A percentile compares a stretch with the other conserved stretches of the same genome.
These are phyloP conservation scores for Penicillium oxalicum DNA, from an alignment of 2,329 filamentous ascomycete species.

Conservation along the genomic window DNA sequence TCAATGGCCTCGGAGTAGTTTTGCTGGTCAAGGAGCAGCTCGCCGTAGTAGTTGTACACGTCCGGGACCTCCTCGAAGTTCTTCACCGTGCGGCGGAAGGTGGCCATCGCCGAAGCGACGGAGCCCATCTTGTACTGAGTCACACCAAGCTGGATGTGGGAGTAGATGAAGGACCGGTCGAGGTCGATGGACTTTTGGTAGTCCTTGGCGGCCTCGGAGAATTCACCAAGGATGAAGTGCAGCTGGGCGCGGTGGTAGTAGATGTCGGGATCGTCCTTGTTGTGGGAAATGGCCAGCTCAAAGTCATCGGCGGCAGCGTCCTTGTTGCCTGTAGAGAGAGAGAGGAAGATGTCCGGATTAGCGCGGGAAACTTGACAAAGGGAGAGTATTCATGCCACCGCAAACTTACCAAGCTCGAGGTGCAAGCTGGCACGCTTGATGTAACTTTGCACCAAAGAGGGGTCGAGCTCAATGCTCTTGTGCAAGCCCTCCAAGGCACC, in stretches of 20 bases:
- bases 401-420: slow-evolving; percentile 70
- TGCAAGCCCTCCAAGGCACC: slow-evolving; percentile 79
- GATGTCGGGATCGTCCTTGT: slow-evolving; percentile 87
- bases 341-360: slow-evolving; percentile 18
- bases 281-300: slow-evolving; percentile 73
- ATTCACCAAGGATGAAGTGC: slow-evolving; percentile 95
- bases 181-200: slow-evolving; percentile 99
- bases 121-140: slow-evolving; percentile 99
- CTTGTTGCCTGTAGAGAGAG: slow-evolving; percentile 58
- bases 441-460: slow-evolving; percentile 86
- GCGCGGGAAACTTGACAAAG: no score
- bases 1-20: slow-evolving; percentile 93
- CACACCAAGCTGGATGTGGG: slow-evolving; percentile 96
- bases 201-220: slow-evolving; percentile 89
- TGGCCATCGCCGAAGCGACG: slow-evolving; percentile 95
- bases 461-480: slow-evolving; percentile 87
- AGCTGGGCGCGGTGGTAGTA: slow-evolving; percentile 98
- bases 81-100: slow-evolving; percentile 95
- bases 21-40: slow-evolving; percentile 91
- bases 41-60: slow-evolving; percentile 99
- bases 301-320: slow-evolving; percentile 87
- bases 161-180: slow-evolving; percentile 95
- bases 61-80: slow-evolving; percentile 95
- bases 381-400: not conserved
- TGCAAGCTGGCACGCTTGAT: slow-evolving; percentile 99